Percentiles rank a stretch among this genome's conserved stretches.
These are phyloP conservation scores for Litchi chinensis DNA, from an alignment of 345 rosid genomes.

Conservation along the genomic window DNA sequence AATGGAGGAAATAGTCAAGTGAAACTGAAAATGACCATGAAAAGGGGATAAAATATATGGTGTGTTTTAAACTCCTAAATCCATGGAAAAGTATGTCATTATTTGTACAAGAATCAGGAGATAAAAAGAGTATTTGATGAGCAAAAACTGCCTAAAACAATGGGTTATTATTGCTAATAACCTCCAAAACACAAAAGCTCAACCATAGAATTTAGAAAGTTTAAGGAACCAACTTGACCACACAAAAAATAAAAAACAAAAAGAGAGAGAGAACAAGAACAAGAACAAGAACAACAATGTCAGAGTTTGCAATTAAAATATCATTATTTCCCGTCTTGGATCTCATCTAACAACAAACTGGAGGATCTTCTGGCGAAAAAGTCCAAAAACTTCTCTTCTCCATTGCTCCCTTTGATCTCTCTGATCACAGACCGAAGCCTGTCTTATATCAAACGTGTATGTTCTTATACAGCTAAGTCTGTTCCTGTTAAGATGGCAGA, in stretches of 20 bases:
- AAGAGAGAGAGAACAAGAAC: slow-evolving; percentile 4
- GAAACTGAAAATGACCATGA: not conserved
- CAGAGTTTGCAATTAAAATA: slow-evolving; percentile 34
- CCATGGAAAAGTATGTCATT: not conserved
- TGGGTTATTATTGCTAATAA: slow-evolving; percentile 28
- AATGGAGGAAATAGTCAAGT: not conserved
- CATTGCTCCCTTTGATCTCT: slow-evolving; percentile 33
- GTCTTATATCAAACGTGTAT: slow-evolving; percentile 31
- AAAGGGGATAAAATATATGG: not conserved
- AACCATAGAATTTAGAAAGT: slow-evolving; percentile 24
- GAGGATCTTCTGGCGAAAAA: slow-evolving; percentile 43
- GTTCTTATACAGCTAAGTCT: slow-evolving; percentile 54
- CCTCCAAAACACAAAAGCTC: slow-evolving; percentile 14
- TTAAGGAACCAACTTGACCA: slow-evolving; percentile 20
- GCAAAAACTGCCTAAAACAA: slow-evolving; percentile 20
- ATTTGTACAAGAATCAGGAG: not conserved
- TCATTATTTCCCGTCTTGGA: slow-evolving; percentile 40
- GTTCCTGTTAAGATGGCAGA: slow-evolving; percentile 44
- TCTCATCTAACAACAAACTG: slow-evolving; percentile 49
- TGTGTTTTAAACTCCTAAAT: slow-evolving; percentile 15
- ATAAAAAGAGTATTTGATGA: slow-evolving; percentile 8
- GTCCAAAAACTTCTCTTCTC: slow-evolving; percentile 41
- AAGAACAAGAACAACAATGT: slow-evolving; percentile 32
- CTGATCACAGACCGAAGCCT: slow-evolving; percentile 43
- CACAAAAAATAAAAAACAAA: slow-evolving; percentile 14